Base-by-base conservation (phyloP, 2,329 filamentous ascomycete species). In the Aspergillus melleus region DNA sequence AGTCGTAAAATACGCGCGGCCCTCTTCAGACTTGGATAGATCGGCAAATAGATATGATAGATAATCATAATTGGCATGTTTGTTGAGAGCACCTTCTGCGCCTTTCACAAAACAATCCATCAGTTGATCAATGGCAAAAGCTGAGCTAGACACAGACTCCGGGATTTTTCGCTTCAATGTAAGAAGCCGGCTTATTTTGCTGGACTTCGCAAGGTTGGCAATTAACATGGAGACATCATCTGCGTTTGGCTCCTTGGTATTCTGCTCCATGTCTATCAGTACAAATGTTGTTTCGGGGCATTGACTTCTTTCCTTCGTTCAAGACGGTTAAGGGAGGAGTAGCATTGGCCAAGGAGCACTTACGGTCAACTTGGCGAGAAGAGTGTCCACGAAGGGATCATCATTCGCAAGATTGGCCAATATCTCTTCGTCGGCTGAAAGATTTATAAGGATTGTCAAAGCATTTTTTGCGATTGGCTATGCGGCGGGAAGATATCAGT, bases 71-170 rank as follows among this genome's bases (percentile, higher is more conserved):
- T 94, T 85, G 61, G 92, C 92, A 26, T 89, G 75, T 71, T 90
- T 89, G 81, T 98, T 98, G 76, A 95, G 92, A 10, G 83, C 82
- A 24, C 90, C 90, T 62, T 90, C 88, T 22, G 91, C 88, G 20
- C 94, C 94, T 79, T 95, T 96, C 72, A 98, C 95, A 73, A 99
- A 99, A 68, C 96, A 89, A 75, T 98, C 95, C 74, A 99, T 87
- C 30, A 99, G 81, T 76, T 98, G 95, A 74, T 97, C 92, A 68
- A 98, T 86, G 4, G 91, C 88, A 60, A 86, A 82, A 39, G 88
- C 84, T 46, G 91, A 90, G 1, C 86, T 89, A 6, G 86, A 87
- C 6, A 96, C 84, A n/a, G 83, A 81, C 57, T 87, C 84, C 2
- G 92, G 90, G 0, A 88, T 75, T 6, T 84, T 79, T 63, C 92